Evolutionary conservation across 192 early-diverging fungal species (phyloP).

Genomic region (Backusella luteola): DNA sequence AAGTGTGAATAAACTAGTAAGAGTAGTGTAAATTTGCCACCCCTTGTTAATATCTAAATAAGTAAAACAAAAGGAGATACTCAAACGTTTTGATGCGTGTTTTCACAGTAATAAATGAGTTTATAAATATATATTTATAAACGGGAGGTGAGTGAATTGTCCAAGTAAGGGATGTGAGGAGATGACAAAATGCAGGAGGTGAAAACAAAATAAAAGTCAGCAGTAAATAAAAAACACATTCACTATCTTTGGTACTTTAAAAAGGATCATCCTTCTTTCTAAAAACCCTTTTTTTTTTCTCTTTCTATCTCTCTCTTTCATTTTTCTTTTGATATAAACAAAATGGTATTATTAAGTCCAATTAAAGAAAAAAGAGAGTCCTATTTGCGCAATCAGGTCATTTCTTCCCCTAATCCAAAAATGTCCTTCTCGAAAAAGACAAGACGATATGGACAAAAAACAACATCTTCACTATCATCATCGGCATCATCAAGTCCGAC

Average conservation of each 20-base stretch:
- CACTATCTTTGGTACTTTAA: neutral
- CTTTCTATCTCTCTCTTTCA: neutral
- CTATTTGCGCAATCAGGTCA: neutral
- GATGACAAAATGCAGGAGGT: conserved; percentile 8
- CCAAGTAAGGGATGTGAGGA: neutral
- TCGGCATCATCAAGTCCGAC: neutral
- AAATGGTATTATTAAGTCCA: neutral
- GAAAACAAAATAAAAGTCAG: neutral
- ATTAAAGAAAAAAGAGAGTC: neutral
- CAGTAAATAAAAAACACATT: neutral
- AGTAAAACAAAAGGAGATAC: neutral
- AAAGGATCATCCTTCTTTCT: neutral
- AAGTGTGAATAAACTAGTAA: neutral
- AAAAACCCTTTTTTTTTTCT: conserved; percentile 6
- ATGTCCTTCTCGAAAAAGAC: neutral
- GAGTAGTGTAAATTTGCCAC: neutral
- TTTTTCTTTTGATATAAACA: neutral
- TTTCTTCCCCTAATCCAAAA: neutral
- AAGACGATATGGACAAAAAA: neutral
- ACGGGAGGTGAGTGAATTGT: neutral
- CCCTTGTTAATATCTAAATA: conserved; percentile 10
- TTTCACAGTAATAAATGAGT: neutral
- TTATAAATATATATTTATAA: neutral
- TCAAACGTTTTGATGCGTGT: neutral
- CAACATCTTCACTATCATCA: neutral